Base-by-base conservation (phyloP, 2,329 filamentous ascomycete species). In the Endoconidiophora laricicola region DNA sequence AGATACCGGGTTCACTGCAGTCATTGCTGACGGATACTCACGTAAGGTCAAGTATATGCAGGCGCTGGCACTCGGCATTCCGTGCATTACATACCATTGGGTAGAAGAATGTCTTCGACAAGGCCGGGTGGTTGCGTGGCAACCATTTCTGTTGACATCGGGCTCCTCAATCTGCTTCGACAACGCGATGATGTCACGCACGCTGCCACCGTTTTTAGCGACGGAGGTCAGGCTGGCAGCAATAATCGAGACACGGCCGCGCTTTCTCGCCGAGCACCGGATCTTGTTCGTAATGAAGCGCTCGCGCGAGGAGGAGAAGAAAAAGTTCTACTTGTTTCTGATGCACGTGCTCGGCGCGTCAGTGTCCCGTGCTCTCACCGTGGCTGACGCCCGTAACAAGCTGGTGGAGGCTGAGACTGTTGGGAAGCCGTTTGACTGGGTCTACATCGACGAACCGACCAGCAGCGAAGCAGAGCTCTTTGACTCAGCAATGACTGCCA, bases 1-100 rank as follows among this genome's bases (percentile, higher is more conserved):
- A 36, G 65, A 72, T 2, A 68, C 79, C 1, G 81, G 85, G 0
- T 96, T 98, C 60, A 79, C 84, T 0, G 88, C 86, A 3, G 68
- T 96, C 12, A 84, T 98, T 53, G 82, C 88, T 0, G 86, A 96
- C 59, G 76, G 78, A 3, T 83, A 94, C 61, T 91, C 84, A 5
- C 79, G 90, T 44, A 87, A 86, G 55, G 76, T 80, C 46, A 98
- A 96, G 61, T 95, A 91, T 62, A 84, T 96, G 72, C 88, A 96
- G 65, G 91, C 91, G 0, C 74, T 98, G 2, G 88, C 91, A 0
- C 74, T 98, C 0, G 86, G 86, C 1, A 66, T 98, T 0, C 91
- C 91, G 0, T 94, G 88, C 58, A 70, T 98, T 1, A 82, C 86
- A 4, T 74, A 79, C 4, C 79, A 81, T 49, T 98, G 91, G 90